These are phyloP conservation scores for Chalciporus sp. DNA, from an alignment of 1,284 basidiomycete genomes.

Conservation along the genomic window DNA sequence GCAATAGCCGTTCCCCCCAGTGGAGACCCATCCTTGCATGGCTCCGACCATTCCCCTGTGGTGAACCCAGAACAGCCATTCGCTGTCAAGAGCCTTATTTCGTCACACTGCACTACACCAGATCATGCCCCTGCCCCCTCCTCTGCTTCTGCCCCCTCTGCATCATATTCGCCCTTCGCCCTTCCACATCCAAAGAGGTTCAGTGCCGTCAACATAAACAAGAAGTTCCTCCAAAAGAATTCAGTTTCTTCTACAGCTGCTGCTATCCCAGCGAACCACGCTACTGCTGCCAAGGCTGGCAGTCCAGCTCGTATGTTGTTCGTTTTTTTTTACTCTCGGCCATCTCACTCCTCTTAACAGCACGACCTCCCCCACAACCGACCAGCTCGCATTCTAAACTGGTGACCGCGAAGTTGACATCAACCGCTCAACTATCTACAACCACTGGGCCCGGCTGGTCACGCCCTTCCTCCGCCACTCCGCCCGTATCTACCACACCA, in stretches of 20 bases:
- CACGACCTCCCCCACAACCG: conserved; percentile 56
- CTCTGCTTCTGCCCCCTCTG: conserved; percentile 19
- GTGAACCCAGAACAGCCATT: conserved; percentile 10
- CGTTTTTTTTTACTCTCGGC: not conserved
- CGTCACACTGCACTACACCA: conserved; percentile 17
- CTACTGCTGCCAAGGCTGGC: conserved; percentile 49
- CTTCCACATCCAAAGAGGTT: conserved; percentile 80
- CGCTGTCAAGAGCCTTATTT: conserved; percentile 8
- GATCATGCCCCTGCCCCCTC: conserved; percentile 23
- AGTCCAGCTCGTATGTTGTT: conserved; percentile 51
- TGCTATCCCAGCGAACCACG: conserved; percentile 40
- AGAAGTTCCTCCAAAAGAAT: conserved; percentile 91
- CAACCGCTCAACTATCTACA: conserved; percentile 54
- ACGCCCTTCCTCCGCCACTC: conserved; percentile 69
- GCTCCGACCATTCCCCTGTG: conserved; percentile 21
- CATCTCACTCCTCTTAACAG: conserved; percentile 36
- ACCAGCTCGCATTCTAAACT: conserved; percentile 71
- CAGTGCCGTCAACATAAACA: conserved; percentile 86
- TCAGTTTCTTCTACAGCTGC: conserved; percentile 41
- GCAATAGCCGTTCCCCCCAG: conserved; percentile 18
- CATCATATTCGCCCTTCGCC: conserved; percentile 28
- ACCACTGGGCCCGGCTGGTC: conserved; percentile 73
- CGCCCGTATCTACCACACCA: conserved; percentile 47
- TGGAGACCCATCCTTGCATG: conserved; percentile 3
- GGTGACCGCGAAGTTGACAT: conserved; percentile 84